These are phyloP conservation scores for Silene uniflora DNA, from an alignment of 148 eudicot species.

Conservation along the genomic window DNA sequence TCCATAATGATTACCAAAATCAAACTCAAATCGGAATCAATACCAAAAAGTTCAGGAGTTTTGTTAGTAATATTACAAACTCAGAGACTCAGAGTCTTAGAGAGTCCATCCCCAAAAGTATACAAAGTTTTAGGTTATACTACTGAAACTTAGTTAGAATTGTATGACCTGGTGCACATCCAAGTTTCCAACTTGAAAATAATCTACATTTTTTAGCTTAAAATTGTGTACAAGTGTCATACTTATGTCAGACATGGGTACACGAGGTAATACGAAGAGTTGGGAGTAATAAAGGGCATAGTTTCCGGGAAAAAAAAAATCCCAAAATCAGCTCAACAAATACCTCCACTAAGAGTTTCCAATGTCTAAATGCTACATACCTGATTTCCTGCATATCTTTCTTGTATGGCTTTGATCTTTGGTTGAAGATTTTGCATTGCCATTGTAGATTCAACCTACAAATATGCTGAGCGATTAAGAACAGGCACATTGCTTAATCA, in stretches of 20 bases:
- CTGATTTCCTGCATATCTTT: conserved; percentile 98
- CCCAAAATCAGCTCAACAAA: background rate
- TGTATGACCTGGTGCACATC: no score
- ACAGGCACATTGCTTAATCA: background rate
- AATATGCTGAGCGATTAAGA: background rate
- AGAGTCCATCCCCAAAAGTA: background rate
- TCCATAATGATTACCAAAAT: background rate
- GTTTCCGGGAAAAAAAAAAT: background rate
- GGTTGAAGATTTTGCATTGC: conserved; percentile 99
- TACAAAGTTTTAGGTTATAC: background rate
- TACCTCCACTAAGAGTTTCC: background rate
- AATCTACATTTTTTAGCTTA: background rate
- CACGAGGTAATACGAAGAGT: background rate
- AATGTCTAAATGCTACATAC: conserved; percentile 27
- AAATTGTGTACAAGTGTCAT: background rate
- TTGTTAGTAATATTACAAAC: background rate
- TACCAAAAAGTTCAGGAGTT: background rate
- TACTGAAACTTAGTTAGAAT: no score
- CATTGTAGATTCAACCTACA: conserved; percentile 89
- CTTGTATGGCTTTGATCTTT: conserved; percentile 97
- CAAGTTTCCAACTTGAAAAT: no score
- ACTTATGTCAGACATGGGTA: background rate
- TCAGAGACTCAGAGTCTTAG: no score
- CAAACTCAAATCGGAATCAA: background rate
- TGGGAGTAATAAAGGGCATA: background rate